Evolutionary conservation across 768 basidiomycete genomes (phyloP), one percentile per base, ranked within the genome.

Genomic region (Suillus subalutaceus): DNA sequence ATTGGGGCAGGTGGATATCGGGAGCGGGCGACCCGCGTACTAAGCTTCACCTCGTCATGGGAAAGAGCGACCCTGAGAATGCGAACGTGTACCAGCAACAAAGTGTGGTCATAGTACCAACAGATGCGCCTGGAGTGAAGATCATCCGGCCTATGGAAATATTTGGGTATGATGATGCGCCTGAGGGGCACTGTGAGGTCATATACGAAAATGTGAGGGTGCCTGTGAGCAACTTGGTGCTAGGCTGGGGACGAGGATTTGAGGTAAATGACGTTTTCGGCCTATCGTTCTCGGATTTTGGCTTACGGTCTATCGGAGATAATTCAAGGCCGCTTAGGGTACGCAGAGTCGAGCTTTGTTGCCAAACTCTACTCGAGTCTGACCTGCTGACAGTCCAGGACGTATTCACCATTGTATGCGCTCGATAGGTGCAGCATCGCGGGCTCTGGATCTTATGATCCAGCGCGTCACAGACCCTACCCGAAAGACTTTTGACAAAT

Each of bases 371-470:
- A 30, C 61, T 2, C 68, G 43, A 60, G 44, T 62, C 55, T 58
- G 69, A 48, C 57, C 53, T 30, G 8, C 44, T 70, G 48, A 44
- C 26, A 94, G 94, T 50, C 96, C 96, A 61, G 96, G 96, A n/a
- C 90, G 96, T 64, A 92, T 97, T 71, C 96, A 97, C 73, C 94
- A 96, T 74, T 97, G 97, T 83, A 99, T 99, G 97, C 89, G 97
- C 46, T 92, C 94, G 9, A 93, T 99, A 65, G 97, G 97, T 26
- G 86, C 86, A 26, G 97, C 97, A 1, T 88, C 90, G 67, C 84
- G 86, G 30, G 91, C 97, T 3, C 80, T 99, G 65, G 94, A 97
- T 72, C 79, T 92, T 60, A 89, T 98, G 88, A 84, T 99, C 55
- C 86, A 90, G 71, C 88, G 97, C 10, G 94, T 96, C 30, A 97